Evolutionary conservation across 192 early-diverging fungal genomes (phyloP), one percentile per base, ranked within the genome.

Genomic region (Coemansia sp.): DNA sequence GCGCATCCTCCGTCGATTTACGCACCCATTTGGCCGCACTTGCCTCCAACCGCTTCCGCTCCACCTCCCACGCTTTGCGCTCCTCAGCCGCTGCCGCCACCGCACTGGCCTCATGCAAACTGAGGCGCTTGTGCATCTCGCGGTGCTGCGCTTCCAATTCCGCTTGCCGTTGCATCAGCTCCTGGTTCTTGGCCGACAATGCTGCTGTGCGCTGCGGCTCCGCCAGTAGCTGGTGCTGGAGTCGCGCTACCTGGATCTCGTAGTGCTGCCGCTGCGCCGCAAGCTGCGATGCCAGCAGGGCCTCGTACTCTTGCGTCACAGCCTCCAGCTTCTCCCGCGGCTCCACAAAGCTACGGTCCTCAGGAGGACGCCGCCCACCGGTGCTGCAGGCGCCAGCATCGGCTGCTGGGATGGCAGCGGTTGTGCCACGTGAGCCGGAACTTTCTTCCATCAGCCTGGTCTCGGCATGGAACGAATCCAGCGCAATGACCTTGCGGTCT

Each of bases 401-500:
- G 10, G 38, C 38, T 17, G 6, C 13, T n/a, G n/a, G n/a, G n/a
- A n/a, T n/a, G n/a, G n/a, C n/a, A n/a, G n/a, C n/a, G n/a, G n/a
- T n/a, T n/a, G n/a, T n/a, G n/a, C n/a, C n/a, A n/a, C n/a, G n/a
- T n/a, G n/a, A n/a, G n/a, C n/a, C n/a, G n/a, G n/a, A n/a, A n/a
- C n/a, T n/a, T n/a, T n/a, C n/a, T n/a, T n/a, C n/a, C n/a, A n/a
- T n/a, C n/a, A n/a, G n/a, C n/a, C 38, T 17, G 14, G 15, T 17
- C 17, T 41, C 38, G 8, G 36, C 17, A 29, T 41, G 19, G 55
- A 20, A 63, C 13, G 58, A 25, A 15, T 94, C 76, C 28, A 98
- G 68, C 55, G 97, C 94, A 15, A 98, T 94, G 15, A 99, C 64
- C 64, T 97, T 96, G 14, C 95, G 95, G 61, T 97, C 96, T 1